Base-by-base conservation (phyloP, 2,329 filamentous ascomycete genomes). In the Trichoderma guizhouense region DNA sequence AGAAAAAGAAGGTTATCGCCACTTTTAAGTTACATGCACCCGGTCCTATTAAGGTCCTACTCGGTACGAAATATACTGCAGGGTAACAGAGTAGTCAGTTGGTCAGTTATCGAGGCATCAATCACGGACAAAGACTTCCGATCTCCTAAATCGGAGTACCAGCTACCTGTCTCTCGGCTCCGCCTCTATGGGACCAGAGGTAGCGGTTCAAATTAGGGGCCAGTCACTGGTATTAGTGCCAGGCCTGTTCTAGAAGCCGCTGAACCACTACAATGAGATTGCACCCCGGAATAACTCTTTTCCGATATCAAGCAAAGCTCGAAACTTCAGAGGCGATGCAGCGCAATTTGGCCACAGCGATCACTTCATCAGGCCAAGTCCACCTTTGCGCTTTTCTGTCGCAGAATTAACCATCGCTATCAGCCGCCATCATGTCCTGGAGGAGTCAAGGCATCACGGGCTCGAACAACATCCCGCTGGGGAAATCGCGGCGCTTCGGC, bases 401-500 rank as follows among this genome's bases (percentile, higher is more conserved):
- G 24, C 34, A 39, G 58, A 51, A 63, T 43, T n/a, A 68, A 43
- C 24, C 66, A 36, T 43, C 34, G 47, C 58, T 34, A 69, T 55
- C 60, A 47, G 34, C 72, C 39, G 57, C 67, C 78, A 85, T 75
- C 7, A 91, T 92, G 90, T 86, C 90, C 78, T 91, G 90, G 90
- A 86, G 89, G 85, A 89, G 84, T 72, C 89, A 91, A 82, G 96
- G 96, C 77, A 97, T 97, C 81, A 99, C 96, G 24, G 96, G 96
- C 67, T 98, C 97, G 58, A 99, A 99, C 84, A 98, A 98, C 79
- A 97, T 99, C 78, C 96, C 96, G 73, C 86, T 99, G 74, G 96
- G 96, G 67, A 97, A 90, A 77, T 90, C 93, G 78, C 92, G 95
- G 74, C 94, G 97, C 77, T 92, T 90, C 73, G 92, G 88, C 75